Evolutionary conservation across 179 eudicot species (phyloP).

Genomic region (Beta lomatogona): DNA sequence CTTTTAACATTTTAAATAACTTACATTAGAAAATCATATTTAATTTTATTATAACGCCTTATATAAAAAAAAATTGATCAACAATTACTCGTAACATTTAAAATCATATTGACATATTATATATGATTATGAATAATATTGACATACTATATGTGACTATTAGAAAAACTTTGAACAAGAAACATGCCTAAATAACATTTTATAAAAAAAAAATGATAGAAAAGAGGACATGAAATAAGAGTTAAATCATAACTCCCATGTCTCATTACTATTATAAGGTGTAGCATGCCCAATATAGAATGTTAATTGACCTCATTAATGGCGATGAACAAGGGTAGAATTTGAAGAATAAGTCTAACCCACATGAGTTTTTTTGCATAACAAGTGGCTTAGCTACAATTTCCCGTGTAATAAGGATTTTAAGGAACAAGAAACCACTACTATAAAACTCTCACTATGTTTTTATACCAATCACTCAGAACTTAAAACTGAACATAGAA

Average conservation of each 20-base stretch:
- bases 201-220: no score
- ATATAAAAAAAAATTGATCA: no score
- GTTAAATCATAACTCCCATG: not conserved
- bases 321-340: not conserved
- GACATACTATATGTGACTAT: no score
- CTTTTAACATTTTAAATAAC: no score
- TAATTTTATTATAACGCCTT: no score
- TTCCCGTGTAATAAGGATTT: slow-evolving; percentile 3
- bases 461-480: slow-evolving; percentile 2
- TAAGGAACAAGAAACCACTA: not conserved
- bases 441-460: not conserved
- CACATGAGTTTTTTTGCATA: slow-evolving; percentile 4
- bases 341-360: not conserved
- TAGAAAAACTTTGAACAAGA: no score
- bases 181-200: not conserved
- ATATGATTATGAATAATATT: no score
- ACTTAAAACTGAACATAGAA: not conserved
- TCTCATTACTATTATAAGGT: not conserved
- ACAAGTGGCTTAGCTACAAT: slow-evolving; percentile 21
- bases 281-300: slow-evolving; percentile 14
- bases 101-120: no score
- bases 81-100: no score
- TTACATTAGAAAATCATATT: no score
- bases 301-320: slow-evolving; percentile 8
- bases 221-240: not conserved